Percentiles rank a stretch among this genome's conserved stretches.
Evolutionary conservation across 495 filamentous ascomycete genomes (phyloP).

Genomic region (Lophiostoma macrostomum): DNA sequence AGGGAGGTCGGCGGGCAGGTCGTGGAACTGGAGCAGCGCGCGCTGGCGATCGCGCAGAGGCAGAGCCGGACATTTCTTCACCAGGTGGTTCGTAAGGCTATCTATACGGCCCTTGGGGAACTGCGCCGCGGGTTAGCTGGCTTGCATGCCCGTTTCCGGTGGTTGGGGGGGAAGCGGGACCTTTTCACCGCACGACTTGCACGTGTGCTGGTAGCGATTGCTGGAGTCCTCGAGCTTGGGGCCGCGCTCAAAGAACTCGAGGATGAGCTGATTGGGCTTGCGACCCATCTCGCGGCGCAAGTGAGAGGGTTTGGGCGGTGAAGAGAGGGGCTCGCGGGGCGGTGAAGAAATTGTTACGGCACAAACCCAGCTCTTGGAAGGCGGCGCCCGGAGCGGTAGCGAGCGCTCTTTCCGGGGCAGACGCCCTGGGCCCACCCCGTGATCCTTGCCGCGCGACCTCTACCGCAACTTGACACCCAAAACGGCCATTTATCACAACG

Average conservation of each 20-base stretch:
- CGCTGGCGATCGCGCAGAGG: constrained; percentile 62
- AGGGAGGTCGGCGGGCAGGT: constrained; percentile 39
- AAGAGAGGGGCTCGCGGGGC: background rate
- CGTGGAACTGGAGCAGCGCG: constrained; percentile 59
- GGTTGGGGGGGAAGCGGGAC: constrained; percentile 14
- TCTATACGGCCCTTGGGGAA: constrained; percentile 85
- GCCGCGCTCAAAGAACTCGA: constrained; percentile 80
- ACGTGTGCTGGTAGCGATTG: constrained; percentile 85
- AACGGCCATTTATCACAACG: too few species aligned
- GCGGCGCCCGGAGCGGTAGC: too few species aligned
- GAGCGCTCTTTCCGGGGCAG: too few species aligned
- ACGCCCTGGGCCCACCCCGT: too few species aligned
- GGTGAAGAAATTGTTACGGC: background rate
- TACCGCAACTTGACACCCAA: too few species aligned
- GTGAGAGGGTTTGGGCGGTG: background rate
- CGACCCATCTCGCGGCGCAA: constrained; percentile 60
- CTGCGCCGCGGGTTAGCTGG: constrained; percentile 27
- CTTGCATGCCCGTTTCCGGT: background rate
- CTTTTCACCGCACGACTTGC: constrained; percentile 77
- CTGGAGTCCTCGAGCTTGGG: constrained; percentile 76
- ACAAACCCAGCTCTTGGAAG: background rate
- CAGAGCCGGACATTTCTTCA: constrained; percentile 77
- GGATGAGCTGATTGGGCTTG: constrained; percentile 75
- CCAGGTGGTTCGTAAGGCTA: constrained; percentile 69
- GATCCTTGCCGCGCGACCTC: too few species aligned